Evolutionary conservation across 169 alveolate species (phyloP).

Genomic region (Cryptosporidium baileyi): DNA sequence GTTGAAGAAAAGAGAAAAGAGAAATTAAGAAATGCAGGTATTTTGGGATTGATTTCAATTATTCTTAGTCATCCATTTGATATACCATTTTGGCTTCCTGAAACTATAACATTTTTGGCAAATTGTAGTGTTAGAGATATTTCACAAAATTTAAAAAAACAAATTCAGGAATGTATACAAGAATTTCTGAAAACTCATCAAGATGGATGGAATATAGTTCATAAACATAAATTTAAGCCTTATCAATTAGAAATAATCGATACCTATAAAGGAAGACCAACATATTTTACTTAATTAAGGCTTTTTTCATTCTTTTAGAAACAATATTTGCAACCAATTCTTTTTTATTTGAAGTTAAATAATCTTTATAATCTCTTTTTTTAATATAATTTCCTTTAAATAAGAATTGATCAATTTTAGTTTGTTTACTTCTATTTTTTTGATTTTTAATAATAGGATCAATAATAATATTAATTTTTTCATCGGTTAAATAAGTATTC

Average conservation of each 20-base stretch:
- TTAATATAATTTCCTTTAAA: background rate
- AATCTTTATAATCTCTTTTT: background rate
- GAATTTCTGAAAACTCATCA: slow-evolving; percentile 80
- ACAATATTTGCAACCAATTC: slow-evolving; percentile 32
- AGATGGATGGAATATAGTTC: slow-evolving; percentile 81
- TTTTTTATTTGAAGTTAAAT: background rate
- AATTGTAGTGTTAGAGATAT: slow-evolving; percentile 57
- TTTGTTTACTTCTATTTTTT: background rate
- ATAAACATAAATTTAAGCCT: slow-evolving; percentile 73
- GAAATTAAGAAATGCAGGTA: background rate
- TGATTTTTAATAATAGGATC: slow-evolving; percentile 27
- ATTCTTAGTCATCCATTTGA: slow-evolving; percentile 73
- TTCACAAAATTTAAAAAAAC: slow-evolving; percentile 71
- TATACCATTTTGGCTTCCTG: slow-evolving; percentile 82
- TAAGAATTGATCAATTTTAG: slow-evolving; percentile 26
- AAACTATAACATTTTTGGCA: slow-evolving; percentile 77
- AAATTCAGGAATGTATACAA: slow-evolving; percentile 79
- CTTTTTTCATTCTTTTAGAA: slow-evolving; percentile 68
- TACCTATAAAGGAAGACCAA: slow-evolving; percentile 80
- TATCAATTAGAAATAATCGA: slow-evolving; percentile 79
- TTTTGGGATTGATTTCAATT: slow-evolving; percentile 24
- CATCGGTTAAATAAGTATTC: background rate
- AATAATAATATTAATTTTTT: slow-evolving; percentile 9
- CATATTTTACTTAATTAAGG: slow-evolving; percentile 75
- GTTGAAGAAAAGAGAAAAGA: background rate